Base-by-base conservation (phyloP, 768 basidiomycete species). In the Hygrophorus russula region DNA sequence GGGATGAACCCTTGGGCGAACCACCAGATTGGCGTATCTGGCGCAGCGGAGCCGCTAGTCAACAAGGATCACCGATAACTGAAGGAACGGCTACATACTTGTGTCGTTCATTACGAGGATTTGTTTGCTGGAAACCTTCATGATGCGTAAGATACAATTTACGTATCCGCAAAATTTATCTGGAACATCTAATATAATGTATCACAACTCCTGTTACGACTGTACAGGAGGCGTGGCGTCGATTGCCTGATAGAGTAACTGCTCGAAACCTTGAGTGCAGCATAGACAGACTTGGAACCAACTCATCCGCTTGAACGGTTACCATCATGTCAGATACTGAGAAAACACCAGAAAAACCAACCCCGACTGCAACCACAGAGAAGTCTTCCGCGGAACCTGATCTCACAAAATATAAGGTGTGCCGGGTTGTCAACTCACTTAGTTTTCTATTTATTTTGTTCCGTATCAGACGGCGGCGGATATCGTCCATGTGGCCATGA, bases 321-420 rank as follows among this genome's bases (percentile, higher is more conserved):
- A 35, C 33, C 17, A 35, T 39, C 40, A 85, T 86, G 83, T 69
- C 82, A 44, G 83, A 84, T 53, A 54, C 68, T 15, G 74, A 76
- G 53, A 73, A 72, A 47, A 53, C 66, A 29, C 51, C 69, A 34
- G 61, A 62, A 2, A 28, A 13, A 19, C 4, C 28, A 13, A 35
- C 46, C 24, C 60, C 59, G 2, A 58, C 62, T 6, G 55, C 52
- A n/a, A 67, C 64, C 47, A 76, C 78, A 57, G 75, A 78, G 49
- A 56, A 68, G 12, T 61, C 65, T 45, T 70, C 79, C 46, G 73
- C 71, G 13, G 82, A 86, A 60, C 73, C 69, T 10, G 87, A 90
- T 65, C 64, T 89, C 56, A 88, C 86, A 13, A 90, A 90, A 62
- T 90, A 90, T 67, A 90, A 90, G 71, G 87, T 86, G 50, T 46